A percentile compares a stretch with the other conserved stretches of the same genome.
Conservation (phyloP, 306 rosid species). For the Mimosa bimucronata region DNA sequence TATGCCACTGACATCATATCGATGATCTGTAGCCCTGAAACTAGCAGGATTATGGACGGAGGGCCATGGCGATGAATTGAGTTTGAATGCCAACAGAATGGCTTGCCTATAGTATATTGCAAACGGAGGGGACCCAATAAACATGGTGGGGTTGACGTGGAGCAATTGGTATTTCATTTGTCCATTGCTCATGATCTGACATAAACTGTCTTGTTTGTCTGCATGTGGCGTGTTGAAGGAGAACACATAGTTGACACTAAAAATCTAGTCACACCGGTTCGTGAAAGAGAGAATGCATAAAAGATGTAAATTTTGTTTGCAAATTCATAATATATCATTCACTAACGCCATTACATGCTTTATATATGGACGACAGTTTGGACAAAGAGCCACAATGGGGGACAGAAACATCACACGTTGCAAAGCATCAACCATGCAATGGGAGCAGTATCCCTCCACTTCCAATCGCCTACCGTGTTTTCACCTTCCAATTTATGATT, state of each 20-base stretch:
- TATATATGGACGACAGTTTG: not conserved
- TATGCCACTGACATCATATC: not conserved
- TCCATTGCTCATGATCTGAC: not conserved
- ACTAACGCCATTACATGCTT: conserved; percentile 6
- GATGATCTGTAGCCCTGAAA: not conserved
- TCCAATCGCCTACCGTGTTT: not conserved
- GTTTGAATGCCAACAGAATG: not conserved
- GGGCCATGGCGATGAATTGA: too few species aligned
- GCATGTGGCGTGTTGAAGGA: not conserved
- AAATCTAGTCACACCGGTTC: not conserved
- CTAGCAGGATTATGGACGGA: not conserved
- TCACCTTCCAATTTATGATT: not conserved
- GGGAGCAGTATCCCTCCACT: not conserved
- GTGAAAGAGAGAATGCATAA: not conserved
- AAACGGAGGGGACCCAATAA: not conserved
- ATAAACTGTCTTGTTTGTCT: conserved; percentile 5
- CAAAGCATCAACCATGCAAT: not conserved
- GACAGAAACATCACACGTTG: conserved; percentile 12
- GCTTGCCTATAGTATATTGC: not conserved
- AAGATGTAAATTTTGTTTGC: not conserved
- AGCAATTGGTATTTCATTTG: not conserved
- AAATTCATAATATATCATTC: not conserved
- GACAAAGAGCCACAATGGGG: not conserved
- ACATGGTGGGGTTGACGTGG: not conserved
- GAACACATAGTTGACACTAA: not conserved